A percentile compares a stretch with the other conserved stretches of the same genome.
phyloP scores from a whole-genome alignment of 306 rosid genomes.

The Trifolium repens region DNA sequence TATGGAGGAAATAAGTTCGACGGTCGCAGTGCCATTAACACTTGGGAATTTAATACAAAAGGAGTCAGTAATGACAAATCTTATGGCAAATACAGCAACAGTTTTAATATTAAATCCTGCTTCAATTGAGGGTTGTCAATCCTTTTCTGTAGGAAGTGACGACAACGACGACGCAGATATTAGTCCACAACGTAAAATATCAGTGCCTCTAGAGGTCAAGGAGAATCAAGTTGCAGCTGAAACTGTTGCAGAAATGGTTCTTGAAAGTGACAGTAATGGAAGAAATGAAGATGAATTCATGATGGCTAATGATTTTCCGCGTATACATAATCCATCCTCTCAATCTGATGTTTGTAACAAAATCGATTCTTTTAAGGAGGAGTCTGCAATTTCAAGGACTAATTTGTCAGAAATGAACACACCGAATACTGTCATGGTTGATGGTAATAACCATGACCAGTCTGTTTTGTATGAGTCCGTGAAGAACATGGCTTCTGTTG shows the following conservation, averaged over 20 bases:
- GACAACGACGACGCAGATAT: conserved; percentile 2
- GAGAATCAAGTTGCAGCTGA: conserved; percentile 43
- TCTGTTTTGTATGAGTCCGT: conserved; percentile 21
- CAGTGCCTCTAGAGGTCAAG: conserved; percentile 35
- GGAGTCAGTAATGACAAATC: conserved; percentile 58
- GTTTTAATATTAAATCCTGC: conserved; percentile 51
- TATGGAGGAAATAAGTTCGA: conserved; percentile 66
- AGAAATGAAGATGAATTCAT: conserved; percentile 37
- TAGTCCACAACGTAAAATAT: conserved; percentile 37
- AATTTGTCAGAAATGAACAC: conserved; percentile 31
- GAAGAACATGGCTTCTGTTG: conserved; percentile 45
- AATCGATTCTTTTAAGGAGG: conserved; percentile 21
- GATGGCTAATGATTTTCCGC: conserved; percentile 39
- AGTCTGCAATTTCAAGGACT: conserved; percentile 40
- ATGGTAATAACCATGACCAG: conserved; percentile 35
- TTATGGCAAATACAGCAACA: conserved; percentile 59
- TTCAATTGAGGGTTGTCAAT: conserved; percentile 44
- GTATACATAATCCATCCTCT: conserved; percentile 33
- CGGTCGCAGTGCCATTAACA: conserved; percentile 65
- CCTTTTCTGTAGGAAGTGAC: conserved; percentile 48
- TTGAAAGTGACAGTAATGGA: conserved; percentile 11
- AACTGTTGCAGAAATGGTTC: conserved; percentile 44
- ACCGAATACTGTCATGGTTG: conserved; percentile 36
- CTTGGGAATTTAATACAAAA: conserved; percentile 59
- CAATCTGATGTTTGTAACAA: conserved; percentile 35